Evolutionary conservation across 2,329 filamentous ascomycete species (phyloP), one percentile per base, ranked within the genome.

Genomic region (Venturia oleaginea): DNA sequence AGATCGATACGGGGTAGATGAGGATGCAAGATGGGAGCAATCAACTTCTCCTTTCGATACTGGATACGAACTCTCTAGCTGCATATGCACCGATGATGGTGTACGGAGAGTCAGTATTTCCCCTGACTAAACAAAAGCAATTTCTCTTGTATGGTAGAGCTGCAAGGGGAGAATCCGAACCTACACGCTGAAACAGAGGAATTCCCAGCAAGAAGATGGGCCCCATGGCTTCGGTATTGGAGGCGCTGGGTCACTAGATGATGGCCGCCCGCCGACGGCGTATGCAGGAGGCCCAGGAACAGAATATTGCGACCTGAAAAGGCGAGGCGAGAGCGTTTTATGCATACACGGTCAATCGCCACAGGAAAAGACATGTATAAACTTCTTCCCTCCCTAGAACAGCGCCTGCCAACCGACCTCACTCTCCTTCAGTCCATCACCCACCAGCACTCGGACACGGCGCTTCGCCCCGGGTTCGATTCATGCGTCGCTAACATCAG

Each of bases 401-500:
- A 13, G 48, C 48, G 48, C 24, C 24, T 32, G 48, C 8, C 17
- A 34, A 55, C 51, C 51, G 1, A 48, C 27, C 22, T 19, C 51
- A 55, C 51, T 19, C 30, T 55, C 51, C 30, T 55, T 55, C 51
- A 7, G 15, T 15, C 6, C 51, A 34, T n/a, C 30, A 55, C 51
- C 51, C 27, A 13, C 51, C 27, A 32, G 32, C 48, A 32, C 48
- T 55, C 22, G 13, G 34, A 24, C 48, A 55, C 43, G 48, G 48
- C 48, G 48, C 48, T 55, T 55, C 51, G 51, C 51, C 15, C 27
- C 19, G 51, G 24, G n/a, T 55, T 30, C 7, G 27, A 55, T 55
- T 19, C 27, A 55, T 55, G 51, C 17, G 51, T 55, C 51, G 51
- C 51, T 55, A 55, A 55, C 51, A 27, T 34, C 51, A 55, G 51